These are phyloP conservation scores for Colletotrichum echinochloae DNA, from an alignment of 2,329 filamentous ascomycete genomes.

Conservation along the genomic window DNA sequence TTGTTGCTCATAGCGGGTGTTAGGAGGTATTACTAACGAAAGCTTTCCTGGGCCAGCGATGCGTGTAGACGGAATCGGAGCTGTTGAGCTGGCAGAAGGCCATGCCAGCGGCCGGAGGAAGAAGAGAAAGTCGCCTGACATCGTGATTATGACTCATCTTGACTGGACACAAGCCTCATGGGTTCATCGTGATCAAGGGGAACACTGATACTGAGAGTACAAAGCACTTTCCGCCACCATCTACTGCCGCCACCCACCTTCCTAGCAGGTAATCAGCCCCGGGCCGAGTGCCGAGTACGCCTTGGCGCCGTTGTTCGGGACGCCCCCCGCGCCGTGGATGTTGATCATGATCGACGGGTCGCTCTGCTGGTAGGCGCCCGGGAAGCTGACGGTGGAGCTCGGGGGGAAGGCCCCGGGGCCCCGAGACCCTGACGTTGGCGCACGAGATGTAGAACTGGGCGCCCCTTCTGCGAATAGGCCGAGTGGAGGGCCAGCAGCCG, in stretches of 20 bases:
- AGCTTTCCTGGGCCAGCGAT: too few relatives aligned
- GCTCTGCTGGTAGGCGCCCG: constrained; percentile 56
- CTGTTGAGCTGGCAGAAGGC: too few relatives aligned
- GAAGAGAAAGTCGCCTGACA: too few relatives aligned
- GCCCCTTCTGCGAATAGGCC: constrained; percentile 56
- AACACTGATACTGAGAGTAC: too few relatives aligned
- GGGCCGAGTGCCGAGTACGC: constrained; percentile 55
- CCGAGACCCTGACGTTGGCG: constrained; percentile 67
- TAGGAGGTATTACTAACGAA: too few relatives aligned
- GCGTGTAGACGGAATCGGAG: too few relatives aligned
- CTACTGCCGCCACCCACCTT: background rate
- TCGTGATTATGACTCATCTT: too few relatives aligned
- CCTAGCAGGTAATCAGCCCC: constrained; percentile 48
- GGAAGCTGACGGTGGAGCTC: constrained; percentile 56
- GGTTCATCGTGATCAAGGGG: too few relatives aligned
- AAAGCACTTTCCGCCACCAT: background rate
- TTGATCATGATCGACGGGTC: constrained; percentile 60
- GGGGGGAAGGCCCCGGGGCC: constrained; percentile 52
- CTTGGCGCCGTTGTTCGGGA: constrained; percentile 57
- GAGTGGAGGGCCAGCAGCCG: constrained; percentile 64
- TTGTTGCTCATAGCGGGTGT: too few relatives aligned
- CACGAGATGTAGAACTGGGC: constrained; percentile 67
- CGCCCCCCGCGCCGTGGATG: constrained; percentile 58
- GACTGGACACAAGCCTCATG: too few relatives aligned
- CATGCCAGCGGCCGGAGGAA: too few relatives aligned